Conservation (phyloP, 805 yeast genomes). For the Candida alai region DNA sequence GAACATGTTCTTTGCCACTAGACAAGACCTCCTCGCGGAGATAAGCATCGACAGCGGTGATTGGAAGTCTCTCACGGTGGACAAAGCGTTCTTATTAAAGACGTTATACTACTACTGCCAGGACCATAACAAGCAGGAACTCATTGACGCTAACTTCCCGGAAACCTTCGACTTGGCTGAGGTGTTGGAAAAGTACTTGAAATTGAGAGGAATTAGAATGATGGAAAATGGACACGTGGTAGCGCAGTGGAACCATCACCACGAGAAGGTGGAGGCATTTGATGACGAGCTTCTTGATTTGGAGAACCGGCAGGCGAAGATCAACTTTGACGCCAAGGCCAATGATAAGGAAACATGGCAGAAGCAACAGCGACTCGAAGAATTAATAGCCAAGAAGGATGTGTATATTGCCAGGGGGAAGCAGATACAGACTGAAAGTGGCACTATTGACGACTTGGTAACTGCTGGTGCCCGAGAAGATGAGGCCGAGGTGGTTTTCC, state of each 20-base stretch:
- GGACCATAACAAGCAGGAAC: constrained; percentile 46
- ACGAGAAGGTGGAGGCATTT: constrained; percentile 13
- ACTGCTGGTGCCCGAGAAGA: too few relatives aligned
- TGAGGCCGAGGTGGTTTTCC: constrained; percentile 16
- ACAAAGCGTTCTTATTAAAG: constrained; percentile 68
- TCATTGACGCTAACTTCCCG: constrained; percentile 69
- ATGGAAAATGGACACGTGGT: constrained; percentile 19
- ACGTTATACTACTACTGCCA: constrained; percentile 63
- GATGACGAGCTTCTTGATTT: constrained; percentile 15
- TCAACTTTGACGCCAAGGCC: constrained; percentile 20
- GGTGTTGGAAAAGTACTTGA: constrained; percentile 52
- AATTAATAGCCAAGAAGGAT: constrained; percentile 1
- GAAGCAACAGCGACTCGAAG: constrained; percentile 6
- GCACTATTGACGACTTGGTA: constrained; percentile 11
- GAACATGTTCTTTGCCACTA: constrained; percentile 53
- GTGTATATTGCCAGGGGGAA: too few relatives aligned
- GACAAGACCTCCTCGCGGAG: constrained; percentile 59
- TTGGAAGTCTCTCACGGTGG: constrained; percentile 71
- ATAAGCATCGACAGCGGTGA: constrained; percentile 59
- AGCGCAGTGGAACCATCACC: constrained; percentile 15
- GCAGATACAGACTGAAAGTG: constrained; percentile 5
- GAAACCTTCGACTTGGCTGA: constrained; percentile 72
- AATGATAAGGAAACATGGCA: constrained; percentile 11
- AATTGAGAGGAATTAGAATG: constrained; percentile 34
- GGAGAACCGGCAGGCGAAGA: constrained; percentile 15